Percentiles rank a stretch among this genome's conserved stretches.
Evolutionary conservation across 345 rosid genomes (phyloP).

Genomic region (Mercurialis annua): DNA sequence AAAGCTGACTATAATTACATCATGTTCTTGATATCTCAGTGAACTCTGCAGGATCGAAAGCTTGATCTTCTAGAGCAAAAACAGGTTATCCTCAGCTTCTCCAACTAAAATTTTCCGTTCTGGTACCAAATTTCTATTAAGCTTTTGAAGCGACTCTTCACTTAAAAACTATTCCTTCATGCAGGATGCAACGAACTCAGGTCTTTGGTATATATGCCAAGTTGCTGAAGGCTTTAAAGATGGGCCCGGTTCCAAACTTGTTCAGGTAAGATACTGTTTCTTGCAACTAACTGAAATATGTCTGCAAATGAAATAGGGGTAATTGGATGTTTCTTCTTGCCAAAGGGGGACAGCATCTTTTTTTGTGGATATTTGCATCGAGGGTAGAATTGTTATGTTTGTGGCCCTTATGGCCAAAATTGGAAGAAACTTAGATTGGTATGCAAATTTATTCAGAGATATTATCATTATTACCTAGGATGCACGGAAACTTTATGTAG

Average conservation of each 20-base stretch:
- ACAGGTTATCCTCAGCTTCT: conserved; percentile 45
- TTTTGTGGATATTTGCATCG: too few species aligned
- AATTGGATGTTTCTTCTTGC: neutral
- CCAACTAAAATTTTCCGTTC: neutral
- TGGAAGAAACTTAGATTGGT: too few species aligned
- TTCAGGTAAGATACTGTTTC: conserved; percentile 43
- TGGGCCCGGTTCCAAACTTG: conserved; percentile 33
- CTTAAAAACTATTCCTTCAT: too few species aligned
- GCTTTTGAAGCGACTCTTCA: too few species aligned
- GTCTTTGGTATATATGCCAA: conserved; percentile 73
- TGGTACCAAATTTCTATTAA: too few species aligned
- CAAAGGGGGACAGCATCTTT: neutral
- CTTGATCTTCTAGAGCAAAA: conserved; percentile 71
- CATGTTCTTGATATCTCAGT: conserved; percentile 19
- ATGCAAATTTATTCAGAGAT: too few species aligned
- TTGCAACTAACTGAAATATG: neutral
- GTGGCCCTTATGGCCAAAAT: too few species aligned
- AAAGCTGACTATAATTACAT: neutral
- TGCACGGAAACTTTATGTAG: too few species aligned
- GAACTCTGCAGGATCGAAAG: conserved; percentile 70
- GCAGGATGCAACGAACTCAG: conserved; percentile 72
- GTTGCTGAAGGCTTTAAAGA: conserved; percentile 57
- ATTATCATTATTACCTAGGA: too few species aligned
- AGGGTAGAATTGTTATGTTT: too few species aligned
- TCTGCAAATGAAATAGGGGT: neutral